phyloP scores from a whole-genome alignment of 208 protist species.

The Leishmania braziliensis region DNA sequence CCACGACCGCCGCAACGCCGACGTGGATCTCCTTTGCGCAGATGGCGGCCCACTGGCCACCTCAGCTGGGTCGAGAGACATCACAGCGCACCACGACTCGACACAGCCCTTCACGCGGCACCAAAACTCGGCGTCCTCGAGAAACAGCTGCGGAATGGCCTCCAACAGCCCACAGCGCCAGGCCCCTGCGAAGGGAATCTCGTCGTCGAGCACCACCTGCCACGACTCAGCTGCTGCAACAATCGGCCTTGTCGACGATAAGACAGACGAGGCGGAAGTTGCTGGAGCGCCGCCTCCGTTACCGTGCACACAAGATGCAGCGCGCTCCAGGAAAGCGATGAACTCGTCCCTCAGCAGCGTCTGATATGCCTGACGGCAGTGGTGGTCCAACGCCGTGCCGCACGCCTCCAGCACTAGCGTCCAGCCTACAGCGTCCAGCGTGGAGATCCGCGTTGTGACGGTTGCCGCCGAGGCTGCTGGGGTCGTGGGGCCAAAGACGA shows the following conservation, averaged over 20 bases:
- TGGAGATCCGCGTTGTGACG: background rate
- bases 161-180: constrained; percentile 47
- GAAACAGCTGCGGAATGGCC: constrained; percentile 42
- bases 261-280: background rate
- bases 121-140: constrained; percentile 50
- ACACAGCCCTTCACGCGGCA: constrained; percentile 32
- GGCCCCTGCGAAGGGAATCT: constrained; percentile 1
- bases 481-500: constrained; percentile 31
- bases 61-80: background rate
- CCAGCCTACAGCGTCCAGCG: constrained; percentile 39
- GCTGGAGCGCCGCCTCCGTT: background rate
- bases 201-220: background rate
- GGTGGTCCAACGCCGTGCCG: constrained; percentile 30
- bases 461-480: background rate
- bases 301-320: background rate
- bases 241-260: background rate
- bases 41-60: background rate
- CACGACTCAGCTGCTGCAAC: background rate
- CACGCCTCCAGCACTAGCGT: constrained; percentile 46
- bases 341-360: constrained; percentile 5
- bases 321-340: constrained; percentile 13
- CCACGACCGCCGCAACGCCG: constrained; percentile 1
- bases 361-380: constrained; percentile 13
- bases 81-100: constrained; percentile 19
- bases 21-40: background rate